Percentiles rank a stretch among this genome's conserved stretches.
Conservation (phyloP, 495 filamentous ascomycete genomes). For the Talaromyces nanjingensis region DNA sequence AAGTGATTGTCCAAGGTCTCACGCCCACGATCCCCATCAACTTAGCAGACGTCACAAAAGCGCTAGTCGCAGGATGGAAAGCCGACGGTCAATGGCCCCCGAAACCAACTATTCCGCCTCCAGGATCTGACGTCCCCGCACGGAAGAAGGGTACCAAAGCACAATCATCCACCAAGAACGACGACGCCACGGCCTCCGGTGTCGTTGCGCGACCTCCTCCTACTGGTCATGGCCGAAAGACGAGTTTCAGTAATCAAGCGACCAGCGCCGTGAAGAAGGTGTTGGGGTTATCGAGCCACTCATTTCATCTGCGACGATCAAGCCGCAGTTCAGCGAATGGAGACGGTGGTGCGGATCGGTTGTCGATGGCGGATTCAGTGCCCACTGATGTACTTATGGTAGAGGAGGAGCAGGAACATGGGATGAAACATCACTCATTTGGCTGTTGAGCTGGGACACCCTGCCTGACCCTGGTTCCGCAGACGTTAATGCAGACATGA, state of each 20-base stretch:
- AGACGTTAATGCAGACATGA: background rate
- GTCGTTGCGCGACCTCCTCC: conserved; percentile 10
- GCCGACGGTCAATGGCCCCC: conserved; percentile 93
- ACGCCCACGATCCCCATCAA: conserved; percentile 84
- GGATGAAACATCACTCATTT: background rate
- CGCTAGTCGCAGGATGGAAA: conserved; percentile 89
- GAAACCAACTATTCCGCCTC: conserved; percentile 23
- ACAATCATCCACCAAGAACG: conserved; percentile 5
- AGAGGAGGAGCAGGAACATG: background rate
- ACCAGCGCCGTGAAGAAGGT: conserved; percentile 40
- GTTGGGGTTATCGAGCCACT: conserved; percentile 31
- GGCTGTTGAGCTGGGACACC: background rate
- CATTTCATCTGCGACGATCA: conserved; percentile 36
- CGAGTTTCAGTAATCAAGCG: conserved; percentile 22
- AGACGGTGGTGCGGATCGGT: background rate
- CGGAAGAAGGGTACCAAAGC: conserved; percentile 5
- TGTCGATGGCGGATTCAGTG: background rate
- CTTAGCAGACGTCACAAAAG: conserved; percentile 67
- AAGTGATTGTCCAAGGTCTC: conserved; percentile 69
- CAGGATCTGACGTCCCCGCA: conserved; percentile 7
- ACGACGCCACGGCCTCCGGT: conserved; percentile 12
- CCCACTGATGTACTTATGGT: background rate
- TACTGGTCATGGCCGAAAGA: background rate
- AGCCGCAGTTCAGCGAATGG: conserved; percentile 13
- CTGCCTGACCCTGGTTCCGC: background rate